Conservation (phyloP, 495 filamentous ascomycete species). For the Lasiosphaeria hispida region DNA sequence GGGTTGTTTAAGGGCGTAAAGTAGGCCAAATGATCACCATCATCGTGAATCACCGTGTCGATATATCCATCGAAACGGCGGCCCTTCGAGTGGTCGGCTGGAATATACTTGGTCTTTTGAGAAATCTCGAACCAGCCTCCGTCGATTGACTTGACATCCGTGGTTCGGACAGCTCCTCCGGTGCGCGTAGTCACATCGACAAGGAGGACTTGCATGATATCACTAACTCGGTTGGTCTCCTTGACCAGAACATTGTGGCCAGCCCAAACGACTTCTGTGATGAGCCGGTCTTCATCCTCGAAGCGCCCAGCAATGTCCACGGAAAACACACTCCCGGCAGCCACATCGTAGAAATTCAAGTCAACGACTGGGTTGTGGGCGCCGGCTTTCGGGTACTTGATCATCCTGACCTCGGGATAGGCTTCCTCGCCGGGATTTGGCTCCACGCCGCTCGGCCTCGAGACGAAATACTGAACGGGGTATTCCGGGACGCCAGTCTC, state of each 20-base stretch:
- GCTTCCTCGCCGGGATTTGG: constrained; percentile 74
- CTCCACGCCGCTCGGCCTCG: constrained; percentile 73
- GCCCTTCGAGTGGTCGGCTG: constrained; percentile 74
- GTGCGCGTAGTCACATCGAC: constrained; percentile 73
- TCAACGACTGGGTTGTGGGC: constrained; percentile 88
- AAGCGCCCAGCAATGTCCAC: constrained; percentile 78
- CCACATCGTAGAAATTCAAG: constrained; percentile 84
- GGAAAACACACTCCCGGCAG: constrained; percentile 72
- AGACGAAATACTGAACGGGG: constrained; percentile 90
- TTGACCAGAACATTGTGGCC: constrained; percentile 78
- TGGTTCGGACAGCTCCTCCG: constrained; percentile 74
- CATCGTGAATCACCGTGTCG: constrained; percentile 83
- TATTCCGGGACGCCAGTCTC: constrained; percentile 90
- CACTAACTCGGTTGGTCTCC: constrained; percentile 92
- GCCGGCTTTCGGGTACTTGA: constrained; percentile 97
- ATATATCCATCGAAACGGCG: constrained; percentile 85
- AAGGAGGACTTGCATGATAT: constrained; percentile 78
- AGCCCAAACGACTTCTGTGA: constrained; percentile 92
- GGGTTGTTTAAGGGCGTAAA: constrained; percentile 88
- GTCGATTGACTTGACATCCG: constrained; percentile 77
- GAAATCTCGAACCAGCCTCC: constrained; percentile 97
- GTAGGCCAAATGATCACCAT: constrained; percentile 89
- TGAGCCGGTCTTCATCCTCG: constrained; percentile 75
- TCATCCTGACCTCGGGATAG: constrained; percentile 85
- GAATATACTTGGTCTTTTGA: constrained; percentile 80